Evolutionary conservation across 116 monocot species (phyloP).

Genomic region (Papilionanthe hybrid): DNA sequence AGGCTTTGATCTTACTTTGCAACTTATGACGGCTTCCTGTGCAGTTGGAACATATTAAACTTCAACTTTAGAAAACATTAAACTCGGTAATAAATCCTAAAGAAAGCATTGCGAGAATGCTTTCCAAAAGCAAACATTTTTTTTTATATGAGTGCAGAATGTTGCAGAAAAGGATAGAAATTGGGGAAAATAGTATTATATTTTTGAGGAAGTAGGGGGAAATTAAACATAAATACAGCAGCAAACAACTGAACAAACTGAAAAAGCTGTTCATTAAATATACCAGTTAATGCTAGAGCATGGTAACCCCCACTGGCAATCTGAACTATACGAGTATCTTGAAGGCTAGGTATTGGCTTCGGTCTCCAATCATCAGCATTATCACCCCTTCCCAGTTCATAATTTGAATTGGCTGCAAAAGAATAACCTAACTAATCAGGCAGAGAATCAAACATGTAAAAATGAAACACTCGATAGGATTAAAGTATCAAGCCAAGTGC

Average conservation of each 20-base stretch:
- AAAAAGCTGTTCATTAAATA: background rate
- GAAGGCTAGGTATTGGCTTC: slow-evolving; percentile 44
- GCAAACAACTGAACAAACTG: background rate
- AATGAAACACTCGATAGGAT: background rate
- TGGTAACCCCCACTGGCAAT: slow-evolving; percentile 93
- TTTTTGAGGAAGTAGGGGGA: background rate
- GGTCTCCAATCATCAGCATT: slow-evolving; percentile 81
- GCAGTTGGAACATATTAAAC: no score
- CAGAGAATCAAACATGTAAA: no score
- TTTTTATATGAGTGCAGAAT: background rate
- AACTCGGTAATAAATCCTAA: background rate
- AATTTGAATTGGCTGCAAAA: slow-evolving; percentile 88
- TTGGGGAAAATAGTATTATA: background rate
- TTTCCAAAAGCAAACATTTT: background rate
- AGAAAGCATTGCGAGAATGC: background rate
- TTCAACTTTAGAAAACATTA: background rate
- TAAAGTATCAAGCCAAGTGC: background rate
- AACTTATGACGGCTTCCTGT: background rate
- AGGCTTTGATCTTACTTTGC: background rate
- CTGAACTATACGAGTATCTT: slow-evolving; percentile 54
- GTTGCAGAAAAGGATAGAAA: background rate
- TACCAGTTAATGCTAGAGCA: slow-evolving; percentile 85
- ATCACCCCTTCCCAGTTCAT: slow-evolving; percentile 87
- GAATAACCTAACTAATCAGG: background rate
- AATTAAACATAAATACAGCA: background rate